Percentiles rank a stretch among this genome's conserved stretches.
These are phyloP conservation scores for Cladobotryum mycophilum DNA, from an alignment of 2,329 filamentous ascomycete genomes.

Conservation along the genomic window DNA sequence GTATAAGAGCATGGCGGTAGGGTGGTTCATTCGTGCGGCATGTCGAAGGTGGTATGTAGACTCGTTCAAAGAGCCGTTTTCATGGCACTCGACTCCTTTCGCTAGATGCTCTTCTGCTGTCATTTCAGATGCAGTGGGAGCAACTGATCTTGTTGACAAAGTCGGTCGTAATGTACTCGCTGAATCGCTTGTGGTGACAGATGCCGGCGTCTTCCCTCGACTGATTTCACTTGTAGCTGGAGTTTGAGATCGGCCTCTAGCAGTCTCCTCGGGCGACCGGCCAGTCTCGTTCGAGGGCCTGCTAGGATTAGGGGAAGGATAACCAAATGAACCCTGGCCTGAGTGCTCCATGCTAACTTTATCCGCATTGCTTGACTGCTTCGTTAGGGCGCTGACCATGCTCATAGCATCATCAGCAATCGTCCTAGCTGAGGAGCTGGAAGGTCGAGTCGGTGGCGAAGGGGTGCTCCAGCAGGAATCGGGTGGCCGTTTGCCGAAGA, in stretches of 20 bases:
- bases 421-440: slow-evolving; percentile 45
- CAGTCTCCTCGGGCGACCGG: slow-evolving; percentile 42
- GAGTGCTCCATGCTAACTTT: slow-evolving; percentile 44
- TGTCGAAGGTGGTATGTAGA: slow-evolving; percentile 94
- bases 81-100: slow-evolving; percentile 85
- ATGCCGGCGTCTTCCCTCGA: slow-evolving; percentile 40
- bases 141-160: slow-evolving; percentile 37
- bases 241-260: slow-evolving; percentile 39
- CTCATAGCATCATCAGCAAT: slow-evolving; percentile 32
- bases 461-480: slow-evolving; percentile 46
- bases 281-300: slow-evolving; percentile 39
- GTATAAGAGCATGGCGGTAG: slow-evolving; percentile 93
- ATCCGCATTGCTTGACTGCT: slow-evolving; percentile 44
- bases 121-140: slow-evolving; percentile 59
- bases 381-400: slow-evolving; percentile 26
- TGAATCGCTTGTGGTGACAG: slow-evolving; percentile 46
- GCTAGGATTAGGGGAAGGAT: slow-evolving; percentile 39
- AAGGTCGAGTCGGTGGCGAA: slow-evolving; percentile 55
- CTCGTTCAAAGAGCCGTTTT: slow-evolving; percentile 79
- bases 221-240: slow-evolving; percentile 33
- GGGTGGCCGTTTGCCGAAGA: slow-evolving; percentile 38
- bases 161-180: slow-evolving; percentile 44
- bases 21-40: slow-evolving; percentile 76
- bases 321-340: slow-evolving; percentile 29
- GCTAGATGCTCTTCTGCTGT: slow-evolving; percentile 82